phyloP scores from a whole-genome alignment of 2,329 filamentous ascomycete species.

The Fusarium keratoplasticum region DNA sequence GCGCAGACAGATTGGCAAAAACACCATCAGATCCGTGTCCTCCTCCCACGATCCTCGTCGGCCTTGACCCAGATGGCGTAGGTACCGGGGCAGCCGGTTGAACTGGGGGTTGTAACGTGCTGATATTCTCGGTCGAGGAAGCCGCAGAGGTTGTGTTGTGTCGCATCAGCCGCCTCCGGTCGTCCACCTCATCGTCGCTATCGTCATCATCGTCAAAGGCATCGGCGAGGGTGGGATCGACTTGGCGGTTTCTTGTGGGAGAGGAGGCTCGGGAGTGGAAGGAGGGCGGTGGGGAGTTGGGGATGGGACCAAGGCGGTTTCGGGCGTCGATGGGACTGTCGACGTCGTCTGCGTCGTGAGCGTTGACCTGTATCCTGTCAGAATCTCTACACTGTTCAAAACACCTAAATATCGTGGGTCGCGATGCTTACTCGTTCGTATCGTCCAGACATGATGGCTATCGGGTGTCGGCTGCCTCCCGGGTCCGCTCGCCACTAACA shows the following conservation, averaged over 20 bases:
- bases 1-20: constrained; percentile 93
- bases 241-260: constrained; percentile 57
- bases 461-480: constrained; percentile 42
- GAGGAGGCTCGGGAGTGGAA: constrained; percentile 86
- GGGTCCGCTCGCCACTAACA: constrained; percentile 29
- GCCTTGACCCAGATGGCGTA: constrained; percentile 54
- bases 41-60: constrained; percentile 69
- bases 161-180: constrained; percentile 87
- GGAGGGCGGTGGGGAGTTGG: constrained; percentile 79
- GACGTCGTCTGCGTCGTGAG: constrained; percentile 66
- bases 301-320: constrained; percentile 53
- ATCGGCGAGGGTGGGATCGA: constrained; percentile 87
- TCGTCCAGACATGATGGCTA: constrained; percentile 61
- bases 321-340: constrained; percentile 47
- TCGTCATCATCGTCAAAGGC: constrained; percentile 89
- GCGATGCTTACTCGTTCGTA: constrained; percentile 67
- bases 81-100: constrained; percentile 29
- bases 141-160: constrained; percentile 59
- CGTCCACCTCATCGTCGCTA: constrained; percentile 78
- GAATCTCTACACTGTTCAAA: background rate
- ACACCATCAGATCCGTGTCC: constrained; percentile 91
- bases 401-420: background rate
- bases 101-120: constrained; percentile 27
- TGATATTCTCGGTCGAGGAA: constrained; percentile 34
- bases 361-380: constrained; percentile 62